phyloP scores from a whole-genome alignment of 257 asterid genomes.

The Vinca minor region DNA sequence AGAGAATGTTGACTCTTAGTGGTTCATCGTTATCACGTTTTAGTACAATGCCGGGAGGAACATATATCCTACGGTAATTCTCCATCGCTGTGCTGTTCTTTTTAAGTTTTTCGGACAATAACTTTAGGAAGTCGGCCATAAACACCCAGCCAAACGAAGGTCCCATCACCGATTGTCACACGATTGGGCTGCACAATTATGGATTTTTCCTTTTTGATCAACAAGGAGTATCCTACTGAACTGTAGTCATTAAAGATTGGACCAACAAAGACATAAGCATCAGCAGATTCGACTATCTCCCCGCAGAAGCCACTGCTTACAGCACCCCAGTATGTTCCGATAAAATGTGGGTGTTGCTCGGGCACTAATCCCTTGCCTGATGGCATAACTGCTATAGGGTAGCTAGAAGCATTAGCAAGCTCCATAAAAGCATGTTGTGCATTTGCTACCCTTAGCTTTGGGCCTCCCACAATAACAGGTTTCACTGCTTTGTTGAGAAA shows the following conservation, averaged over 20 bases:
- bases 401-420: conserved; percentile 25
- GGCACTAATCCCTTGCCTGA: conserved; percentile 30
- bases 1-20: conserved; percentile 28
- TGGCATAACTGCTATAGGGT: conserved; percentile 26
- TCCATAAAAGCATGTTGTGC: conserved; percentile 28
- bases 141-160: conserved; percentile 34
- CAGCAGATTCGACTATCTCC: conserved; percentile 33
- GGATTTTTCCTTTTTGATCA: conserved; percentile 27
- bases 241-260: conserved; percentile 34
- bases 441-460: conserved; percentile 24
- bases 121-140: conserved; percentile 25
- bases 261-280: conserved; percentile 32
- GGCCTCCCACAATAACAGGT: conserved; percentile 28
- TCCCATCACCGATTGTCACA: conserved; percentile 25
- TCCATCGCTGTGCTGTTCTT: conserved; percentile 26
- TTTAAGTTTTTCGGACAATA: conserved; percentile 23
- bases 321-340: conserved; percentile 34
- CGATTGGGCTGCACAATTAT: conserved; percentile 24
- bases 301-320: conserved; percentile 27
- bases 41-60: conserved; percentile 27
- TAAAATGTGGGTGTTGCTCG: conserved; percentile 27
- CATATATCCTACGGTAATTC: conserved; percentile 24
- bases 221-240: conserved; percentile 29
- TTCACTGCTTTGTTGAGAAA: conserved; percentile 29
- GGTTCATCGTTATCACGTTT: conserved; percentile 20